Evolutionary conservation across 2,329 filamentous ascomycete genomes (phyloP), one percentile per base, ranked within the genome.

Genomic region (Sclerotiophoma versabilis): DNA sequence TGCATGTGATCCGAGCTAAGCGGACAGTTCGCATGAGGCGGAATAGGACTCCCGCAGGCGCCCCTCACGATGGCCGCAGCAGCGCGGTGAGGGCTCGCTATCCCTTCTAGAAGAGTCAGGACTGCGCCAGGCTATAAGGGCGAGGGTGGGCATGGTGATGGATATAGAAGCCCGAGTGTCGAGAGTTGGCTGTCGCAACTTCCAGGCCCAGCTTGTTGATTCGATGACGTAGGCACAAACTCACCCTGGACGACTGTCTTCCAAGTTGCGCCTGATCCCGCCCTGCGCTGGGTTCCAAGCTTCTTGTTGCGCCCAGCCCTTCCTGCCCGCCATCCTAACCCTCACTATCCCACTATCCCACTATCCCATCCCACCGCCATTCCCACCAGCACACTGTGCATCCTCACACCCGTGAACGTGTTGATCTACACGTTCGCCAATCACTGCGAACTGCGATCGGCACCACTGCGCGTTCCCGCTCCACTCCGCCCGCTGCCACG

Each of bases 381-480:
- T 30, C 34, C 34, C 32, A 12, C 32, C 43, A 23, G 39, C 51
- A 25, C 44, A 54, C 50, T 44, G 50, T 54, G 50, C 50, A 44
- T 49, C 38, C 15, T 32, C 44, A 27, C 26, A 27, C 49, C 44
- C 33, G 47, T 38, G 55, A 33, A 44, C 44, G 51, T 51, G 57
- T 34, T 60, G 55, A 60, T 59, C 60, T 29, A 22, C 45, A 39
- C 59, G 25, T 46, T 54, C 50, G 55, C 63, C 61, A 55, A 60
- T 58, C 59, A 54, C 47, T 57, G 54, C 50, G 41, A 49, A 51
- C 51, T 49, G 54, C 57, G 45, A 65, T 62, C 62, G 59, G 58
- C 62, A 57, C 49, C 54, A 49, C 57, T 61, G 59, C 63, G 46
- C 52, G 44, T 37, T 60, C 57, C 59, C 60, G 60, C 54, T 20